phyloP scores from a whole-genome alignment of 2,329 filamentous ascomycete species.

The Aspergillus melleus region DNA sequence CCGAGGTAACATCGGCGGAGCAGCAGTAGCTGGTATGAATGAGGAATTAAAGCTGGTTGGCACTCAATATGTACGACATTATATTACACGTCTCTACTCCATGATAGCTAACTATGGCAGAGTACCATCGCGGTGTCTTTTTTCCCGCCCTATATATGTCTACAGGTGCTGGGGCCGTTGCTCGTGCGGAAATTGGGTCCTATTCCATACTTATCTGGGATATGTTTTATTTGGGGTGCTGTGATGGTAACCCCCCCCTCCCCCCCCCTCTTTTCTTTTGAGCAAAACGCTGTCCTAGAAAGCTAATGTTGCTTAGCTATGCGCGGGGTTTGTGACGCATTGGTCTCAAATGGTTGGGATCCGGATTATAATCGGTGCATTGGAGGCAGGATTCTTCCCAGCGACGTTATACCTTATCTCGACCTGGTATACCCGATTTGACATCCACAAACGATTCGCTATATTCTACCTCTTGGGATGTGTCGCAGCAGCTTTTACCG shows the following conservation, averaged over 20 bases:
- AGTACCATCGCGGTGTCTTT: constrained; percentile 19
- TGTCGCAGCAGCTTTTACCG: constrained; percentile 64
- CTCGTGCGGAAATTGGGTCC: constrained; percentile 10
- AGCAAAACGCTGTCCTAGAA: too few species aligned
- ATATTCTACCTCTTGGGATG: constrained; percentile 69
- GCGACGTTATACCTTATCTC: constrained; percentile 48
- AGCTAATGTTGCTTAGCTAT: background rate
- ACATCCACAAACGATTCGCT: constrained; percentile 69
- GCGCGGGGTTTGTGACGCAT: constrained; percentile 25
- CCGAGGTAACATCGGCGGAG: constrained; percentile 17
- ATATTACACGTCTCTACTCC: too few species aligned
- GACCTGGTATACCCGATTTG: constrained; percentile 55
- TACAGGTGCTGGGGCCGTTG: constrained; percentile 5
- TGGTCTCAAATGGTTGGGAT: constrained; percentile 41
- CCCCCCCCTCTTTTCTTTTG: too few species aligned
- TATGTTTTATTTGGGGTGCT: constrained; percentile 10
- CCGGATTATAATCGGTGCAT: constrained; percentile 45
- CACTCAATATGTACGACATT: constrained; percentile 13
- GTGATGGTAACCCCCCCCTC: constrained; percentile 10
- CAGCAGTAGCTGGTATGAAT: constrained; percentile 20
- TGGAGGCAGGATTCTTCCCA: constrained; percentile 47
- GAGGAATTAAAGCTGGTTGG: constrained; percentile 9
- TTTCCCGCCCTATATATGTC: constrained; percentile 12
- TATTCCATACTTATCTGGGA: constrained; percentile 1
- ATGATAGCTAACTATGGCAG: background rate